phyloP scores from a whole-genome alignment of 2,329 filamentous ascomycete genomes.

The Fusarium sp. region DNA sequence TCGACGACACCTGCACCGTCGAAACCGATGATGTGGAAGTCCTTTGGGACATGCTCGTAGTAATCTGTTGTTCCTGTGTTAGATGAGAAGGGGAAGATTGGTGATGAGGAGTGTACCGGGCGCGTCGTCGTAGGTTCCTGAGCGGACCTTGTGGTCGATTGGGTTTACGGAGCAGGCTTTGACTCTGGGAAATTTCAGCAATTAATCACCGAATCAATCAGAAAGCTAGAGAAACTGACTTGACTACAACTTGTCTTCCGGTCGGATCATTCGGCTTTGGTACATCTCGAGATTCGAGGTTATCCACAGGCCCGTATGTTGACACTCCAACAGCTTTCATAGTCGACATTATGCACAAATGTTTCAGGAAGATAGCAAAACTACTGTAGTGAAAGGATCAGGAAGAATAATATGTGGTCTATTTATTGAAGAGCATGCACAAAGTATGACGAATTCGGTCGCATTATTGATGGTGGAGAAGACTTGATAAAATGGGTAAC shows the following conservation, averaged over 20 bases:
- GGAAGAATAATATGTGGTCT: background rate
- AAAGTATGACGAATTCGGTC: too few relatives aligned
- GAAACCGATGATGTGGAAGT: background rate
- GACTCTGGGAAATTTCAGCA: background rate
- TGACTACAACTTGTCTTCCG: background rate
- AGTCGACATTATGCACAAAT: background rate
- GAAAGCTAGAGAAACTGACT: background rate
- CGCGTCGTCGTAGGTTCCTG: background rate
- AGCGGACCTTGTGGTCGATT: constrained; percentile 3
- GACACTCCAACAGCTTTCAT: constrained; percentile 3
- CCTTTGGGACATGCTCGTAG: background rate
- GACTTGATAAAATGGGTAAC: background rate
- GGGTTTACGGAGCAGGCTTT: background rate
- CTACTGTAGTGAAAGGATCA: too few relatives aligned
- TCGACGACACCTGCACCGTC: background rate
- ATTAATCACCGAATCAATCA: fast-evolving
- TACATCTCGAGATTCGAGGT: background rate
- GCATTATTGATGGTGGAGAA: background rate
- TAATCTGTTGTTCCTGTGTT: background rate
- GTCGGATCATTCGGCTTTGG: background rate
- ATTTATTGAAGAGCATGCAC: background rate
- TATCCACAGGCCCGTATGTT: background rate
- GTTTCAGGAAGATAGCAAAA: background rate
- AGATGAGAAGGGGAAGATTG: too few relatives aligned
- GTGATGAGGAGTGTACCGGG: background rate